phyloP scores from a whole-genome alignment of 805 yeast species.

The Candida verbasci region DNA sequence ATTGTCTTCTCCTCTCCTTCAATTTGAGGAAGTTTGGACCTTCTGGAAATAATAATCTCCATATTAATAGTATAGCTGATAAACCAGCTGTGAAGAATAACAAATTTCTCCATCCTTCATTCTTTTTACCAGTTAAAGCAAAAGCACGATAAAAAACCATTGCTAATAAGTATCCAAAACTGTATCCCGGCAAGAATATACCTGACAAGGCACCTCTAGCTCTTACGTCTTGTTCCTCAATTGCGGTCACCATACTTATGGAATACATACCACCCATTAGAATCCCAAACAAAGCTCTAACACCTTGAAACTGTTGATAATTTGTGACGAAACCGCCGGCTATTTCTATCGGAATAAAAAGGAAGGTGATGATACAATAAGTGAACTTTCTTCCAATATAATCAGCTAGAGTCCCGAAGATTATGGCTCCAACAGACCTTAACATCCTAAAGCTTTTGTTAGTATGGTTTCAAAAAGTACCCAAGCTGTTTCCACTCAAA shows the following conservation, averaged over 20 bases:
- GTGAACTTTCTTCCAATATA: constrained; percentile 62
- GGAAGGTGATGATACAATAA: constrained; percentile 39
- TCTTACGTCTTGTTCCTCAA: constrained; percentile 49
- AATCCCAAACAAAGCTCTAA: constrained; percentile 58
- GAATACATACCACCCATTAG: constrained; percentile 57
- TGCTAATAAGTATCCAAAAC: constrained; percentile 63
- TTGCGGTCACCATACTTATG: constrained; percentile 48
- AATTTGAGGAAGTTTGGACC: constrained; percentile 43
- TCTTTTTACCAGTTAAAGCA: constrained; percentile 39
- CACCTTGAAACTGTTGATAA: constrained; percentile 55
- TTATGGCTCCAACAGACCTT: constrained; percentile 60
- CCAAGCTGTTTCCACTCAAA: background rate
- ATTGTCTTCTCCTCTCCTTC: constrained; percentile 9
- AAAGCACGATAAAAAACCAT: constrained; percentile 64
- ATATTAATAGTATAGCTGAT: constrained; percentile 29
- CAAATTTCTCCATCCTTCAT: constrained; percentile 57
- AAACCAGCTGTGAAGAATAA: constrained; percentile 69
- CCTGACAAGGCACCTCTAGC: constrained; percentile 62
- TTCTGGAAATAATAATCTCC: constrained; percentile 32
- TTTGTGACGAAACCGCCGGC: constrained; percentile 61
- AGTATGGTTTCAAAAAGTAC: too few relatives aligned
- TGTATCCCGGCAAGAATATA: constrained; percentile 77
- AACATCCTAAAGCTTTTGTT: constrained; percentile 41
- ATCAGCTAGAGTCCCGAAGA: constrained; percentile 60
- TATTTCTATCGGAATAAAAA: constrained; percentile 51